Percentiles rank a stretch among this genome's conserved stretches.
Evolutionary conservation across 2,329 filamentous ascomycete species (phyloP).

Genomic region (Sarocladiaceae sp.): DNA sequence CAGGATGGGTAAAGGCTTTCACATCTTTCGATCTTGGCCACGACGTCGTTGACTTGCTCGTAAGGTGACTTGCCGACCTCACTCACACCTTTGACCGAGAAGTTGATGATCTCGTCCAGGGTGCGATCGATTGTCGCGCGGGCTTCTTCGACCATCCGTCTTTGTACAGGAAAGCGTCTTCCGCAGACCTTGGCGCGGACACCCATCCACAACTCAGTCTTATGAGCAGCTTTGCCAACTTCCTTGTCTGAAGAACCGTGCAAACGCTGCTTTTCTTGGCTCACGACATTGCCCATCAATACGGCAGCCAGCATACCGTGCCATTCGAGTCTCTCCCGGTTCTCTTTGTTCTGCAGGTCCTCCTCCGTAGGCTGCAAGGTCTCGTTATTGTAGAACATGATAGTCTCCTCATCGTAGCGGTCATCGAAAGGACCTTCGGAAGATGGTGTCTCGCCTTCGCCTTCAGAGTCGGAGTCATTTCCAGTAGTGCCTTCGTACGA

Average conservation of each 20-base stretch:
- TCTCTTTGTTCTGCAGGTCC: conserved; percentile 82
- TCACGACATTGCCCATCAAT: conserved; percentile 91
- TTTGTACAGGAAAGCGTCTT: conserved; percentile 77
- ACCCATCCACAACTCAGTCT: conserved; percentile 82
- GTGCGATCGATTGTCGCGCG: conserved; percentile 67
- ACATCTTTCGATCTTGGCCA: conserved; percentile 84
- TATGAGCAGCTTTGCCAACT: conserved; percentile 60
- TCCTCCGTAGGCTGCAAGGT: conserved; percentile 84
- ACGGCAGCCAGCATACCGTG: conserved; percentile 97
- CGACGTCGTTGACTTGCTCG: conserved; percentile 85
- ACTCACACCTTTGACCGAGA: conserved; percentile 88
- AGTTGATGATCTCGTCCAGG: conserved; percentile 86
- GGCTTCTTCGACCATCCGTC: conserved; percentile 82
- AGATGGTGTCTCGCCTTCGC: conserved; percentile 86
- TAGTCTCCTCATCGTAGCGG: conserved; percentile 79
- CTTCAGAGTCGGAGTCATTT: conserved; percentile 81
- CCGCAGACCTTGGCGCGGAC: conserved; percentile 81
- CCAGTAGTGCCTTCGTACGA: conserved; percentile 57
- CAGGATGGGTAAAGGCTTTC: conserved; percentile 83
- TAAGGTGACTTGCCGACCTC: conserved; percentile 85
- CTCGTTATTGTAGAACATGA: conserved; percentile 89
- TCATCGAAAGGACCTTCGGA: conserved; percentile 84
- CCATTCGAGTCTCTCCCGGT: conserved; percentile 91
- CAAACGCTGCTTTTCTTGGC: conserved; percentile 94
- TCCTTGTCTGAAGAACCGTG: conserved; percentile 68